A percentile compares a stretch with the other conserved stretches of the same genome.
Evolutionary conservation across 2,329 filamentous ascomycete species (phyloP).

Genomic region (Laburnicola sp.): DNA sequence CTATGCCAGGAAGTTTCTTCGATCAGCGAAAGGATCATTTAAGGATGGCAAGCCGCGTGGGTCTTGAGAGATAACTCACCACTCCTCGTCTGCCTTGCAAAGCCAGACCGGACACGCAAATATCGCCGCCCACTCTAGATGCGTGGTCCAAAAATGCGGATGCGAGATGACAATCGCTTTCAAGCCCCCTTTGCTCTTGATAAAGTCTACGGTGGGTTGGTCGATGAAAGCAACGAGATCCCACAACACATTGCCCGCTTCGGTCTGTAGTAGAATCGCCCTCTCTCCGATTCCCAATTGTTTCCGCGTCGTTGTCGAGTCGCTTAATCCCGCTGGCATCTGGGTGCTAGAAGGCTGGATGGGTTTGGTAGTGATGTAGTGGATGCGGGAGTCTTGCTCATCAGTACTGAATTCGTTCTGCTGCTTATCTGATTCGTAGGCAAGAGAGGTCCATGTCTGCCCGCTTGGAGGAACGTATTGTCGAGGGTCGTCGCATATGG

Average conservation of each 20-base stretch:
- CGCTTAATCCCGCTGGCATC: conserved; percentile 35
- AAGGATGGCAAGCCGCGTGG: no score
- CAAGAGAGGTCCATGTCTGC: conserved; percentile 68
- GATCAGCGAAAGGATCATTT: no score
- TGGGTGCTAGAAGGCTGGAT: conserved; percentile 17
- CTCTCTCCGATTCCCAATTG: conserved; percentile 75
- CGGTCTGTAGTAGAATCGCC: conserved; percentile 68
- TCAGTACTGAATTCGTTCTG: conserved; percentile 60
- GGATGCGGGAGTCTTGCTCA: conserved; percentile 49
- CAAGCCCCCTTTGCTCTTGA: conserved; percentile 66
- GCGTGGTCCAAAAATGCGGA: conserved; percentile 80
- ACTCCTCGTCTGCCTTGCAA: conserved; percentile 65
- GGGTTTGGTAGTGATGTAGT: conserved; percentile 50
- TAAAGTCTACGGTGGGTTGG: conserved; percentile 60
- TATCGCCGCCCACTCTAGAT: conserved; percentile 70
- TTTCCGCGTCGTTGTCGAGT: conserved; percentile 42
- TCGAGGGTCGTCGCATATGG: conserved; percentile 68
- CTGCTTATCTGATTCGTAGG: conserved; percentile 49
- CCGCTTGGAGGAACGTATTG: conserved; percentile 68
- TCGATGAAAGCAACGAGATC: conserved; percentile 75
- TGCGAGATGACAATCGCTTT: conserved; percentile 74
- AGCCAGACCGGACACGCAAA: conserved; percentile 74
- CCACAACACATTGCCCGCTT: conserved; percentile 74
- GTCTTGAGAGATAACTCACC: no score
- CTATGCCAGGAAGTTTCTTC: not conserved